A percentile compares a stretch with the other conserved stretches of the same genome.
These are phyloP conservation scores for Garcileccinum viscosum DNA, from an alignment of 1,284 basidiomycete species.

Conservation along the genomic window DNA sequence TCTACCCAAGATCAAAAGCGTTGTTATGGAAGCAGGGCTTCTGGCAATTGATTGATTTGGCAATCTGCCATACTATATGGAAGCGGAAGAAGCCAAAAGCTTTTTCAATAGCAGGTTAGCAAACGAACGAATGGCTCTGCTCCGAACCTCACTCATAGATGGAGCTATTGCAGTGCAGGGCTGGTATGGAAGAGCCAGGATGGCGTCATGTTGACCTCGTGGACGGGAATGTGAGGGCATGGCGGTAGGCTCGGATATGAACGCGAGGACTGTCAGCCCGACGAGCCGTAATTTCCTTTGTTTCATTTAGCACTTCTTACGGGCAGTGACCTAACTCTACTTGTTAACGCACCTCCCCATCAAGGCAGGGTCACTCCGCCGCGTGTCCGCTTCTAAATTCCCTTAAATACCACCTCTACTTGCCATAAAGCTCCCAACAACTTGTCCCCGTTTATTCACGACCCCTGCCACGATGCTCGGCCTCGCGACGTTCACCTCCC, in stretches of 20 bases:
- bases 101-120: not conserved
- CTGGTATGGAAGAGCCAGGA: not conserved
- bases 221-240: not conserved
- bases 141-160: not conserved
- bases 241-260: not conserved
- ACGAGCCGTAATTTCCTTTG: slow-evolving; percentile 9
- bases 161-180: not conserved
- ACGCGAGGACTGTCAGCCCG: slow-evolving; percentile 4
- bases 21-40: not conserved
- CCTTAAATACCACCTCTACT: slow-evolving; percentile 34
- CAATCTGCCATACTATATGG: not conserved
- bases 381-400: slow-evolving; percentile 29
- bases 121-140: not conserved
- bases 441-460: not conserved
- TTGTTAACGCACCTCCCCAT: slow-evolving; percentile 13
- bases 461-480: slow-evolving; percentile 22
- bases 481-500: slow-evolving; percentile 12
- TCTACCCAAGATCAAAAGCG: not conserved
- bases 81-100: not conserved
- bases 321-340: not conserved
- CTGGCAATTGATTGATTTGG: not conserved
- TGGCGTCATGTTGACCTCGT: not conserved
- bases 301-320: slow-evolving; percentile 15
- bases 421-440: not conserved
- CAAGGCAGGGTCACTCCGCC: slow-evolving; percentile 12